A percentile compares a stretch with the other conserved stretches of the same genome.
Evolutionary conservation across 1,284 basidiomycete species (phyloP).

Genomic region (Takashimella tepidaria): DNA sequence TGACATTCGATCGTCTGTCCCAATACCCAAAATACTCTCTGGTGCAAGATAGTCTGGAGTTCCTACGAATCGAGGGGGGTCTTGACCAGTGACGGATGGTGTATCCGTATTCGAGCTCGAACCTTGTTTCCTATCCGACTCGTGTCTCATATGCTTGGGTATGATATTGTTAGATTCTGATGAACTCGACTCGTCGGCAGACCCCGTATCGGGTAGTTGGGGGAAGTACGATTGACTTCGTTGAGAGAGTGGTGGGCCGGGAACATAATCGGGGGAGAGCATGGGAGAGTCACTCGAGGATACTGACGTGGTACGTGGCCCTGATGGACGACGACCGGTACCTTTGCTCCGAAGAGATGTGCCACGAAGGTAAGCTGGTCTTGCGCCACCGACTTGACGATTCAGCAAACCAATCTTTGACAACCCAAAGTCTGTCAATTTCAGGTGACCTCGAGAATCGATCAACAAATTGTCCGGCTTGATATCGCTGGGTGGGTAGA

Average conservation of each 20-base stretch:
- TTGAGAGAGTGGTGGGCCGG: constrained; percentile 53
- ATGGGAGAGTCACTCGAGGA: constrained; percentile 55
- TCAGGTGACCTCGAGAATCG: constrained; percentile 91
- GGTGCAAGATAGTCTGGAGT: constrained; percentile 96
- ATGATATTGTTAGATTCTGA: constrained; percentile 77
- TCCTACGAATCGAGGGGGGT: constrained; percentile 79
- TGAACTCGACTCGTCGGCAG: constrained; percentile 76
- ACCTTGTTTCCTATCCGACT: constrained; percentile 50
- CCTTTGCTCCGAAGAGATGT: constrained; percentile 46
- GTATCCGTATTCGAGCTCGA: constrained; percentile 53
- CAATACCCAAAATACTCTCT: constrained; percentile 91
- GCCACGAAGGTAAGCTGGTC: constrained; percentile 53
- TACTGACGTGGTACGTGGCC: constrained; percentile 60
- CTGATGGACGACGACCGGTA: constrained; percentile 37
- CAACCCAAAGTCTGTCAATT: constrained; percentile 95
- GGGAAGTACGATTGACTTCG: constrained; percentile 64
- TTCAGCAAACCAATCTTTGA: constrained; percentile 95
- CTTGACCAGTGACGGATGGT: constrained; percentile 56
- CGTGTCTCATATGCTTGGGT: constrained; percentile 64
- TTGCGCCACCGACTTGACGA: constrained; percentile 75
- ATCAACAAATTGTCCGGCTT: constrained; percentile 98
- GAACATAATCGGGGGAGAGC: constrained; percentile 47
- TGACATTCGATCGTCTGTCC: constrained; percentile 90
- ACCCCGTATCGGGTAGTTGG: constrained; percentile 28
- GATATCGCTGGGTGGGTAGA: constrained; percentile 65